Evolutionary conservation across 2,329 filamentous ascomycete genomes (phyloP), one percentile per base, ranked within the genome.

Genomic region (Fusarium udum): DNA sequence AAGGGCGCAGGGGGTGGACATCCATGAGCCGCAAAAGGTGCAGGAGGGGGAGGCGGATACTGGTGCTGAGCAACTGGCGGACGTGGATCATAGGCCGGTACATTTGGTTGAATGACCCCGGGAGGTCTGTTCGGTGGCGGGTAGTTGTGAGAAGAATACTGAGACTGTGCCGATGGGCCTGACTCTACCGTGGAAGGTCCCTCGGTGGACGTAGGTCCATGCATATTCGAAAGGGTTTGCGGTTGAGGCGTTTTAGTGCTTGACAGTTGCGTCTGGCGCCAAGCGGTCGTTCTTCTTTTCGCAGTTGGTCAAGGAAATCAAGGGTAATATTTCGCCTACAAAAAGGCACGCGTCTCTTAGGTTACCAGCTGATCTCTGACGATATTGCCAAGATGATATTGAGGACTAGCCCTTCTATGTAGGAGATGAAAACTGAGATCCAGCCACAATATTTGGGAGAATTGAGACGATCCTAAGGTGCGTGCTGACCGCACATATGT

Each of bases 401-500:
- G 9, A 15, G 4, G 31, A 31, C 31, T 11, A 9, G 9, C 31
- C 31, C 31, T 20, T 46, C 5, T 28, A 0, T 20, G 12, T 31
- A 16, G 8, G 3, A n/a, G 4, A 1, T 24, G 14, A 24, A n/a
- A 24, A 9, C 11, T 49, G 1, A 18, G 2, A n/a, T 2, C 0
- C 11, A n/a, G 7, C 6, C 32, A n/a, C 1, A 32, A 18, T 4
- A 0, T 20, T 20, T 51, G 16, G 8, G 28, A 11, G 3, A 0
- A 1, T 2, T 0, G 1, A 34, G 2, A 16, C 2, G 4, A 4
- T 34, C 12, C 48, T 31, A 5, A 37, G 18, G 2, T 0, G 7
- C 2, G 3, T 16, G 49, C 49, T 36, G 32, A 5, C 34, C 51
- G 34, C 51, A 53, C 51, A 37, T 28, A 36, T 53, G 51, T 37